These are phyloP conservation scores for Pyronema domesticum DNA, from an alignment of 495 filamentous ascomycete genomes.

Conservation along the genomic window DNA sequence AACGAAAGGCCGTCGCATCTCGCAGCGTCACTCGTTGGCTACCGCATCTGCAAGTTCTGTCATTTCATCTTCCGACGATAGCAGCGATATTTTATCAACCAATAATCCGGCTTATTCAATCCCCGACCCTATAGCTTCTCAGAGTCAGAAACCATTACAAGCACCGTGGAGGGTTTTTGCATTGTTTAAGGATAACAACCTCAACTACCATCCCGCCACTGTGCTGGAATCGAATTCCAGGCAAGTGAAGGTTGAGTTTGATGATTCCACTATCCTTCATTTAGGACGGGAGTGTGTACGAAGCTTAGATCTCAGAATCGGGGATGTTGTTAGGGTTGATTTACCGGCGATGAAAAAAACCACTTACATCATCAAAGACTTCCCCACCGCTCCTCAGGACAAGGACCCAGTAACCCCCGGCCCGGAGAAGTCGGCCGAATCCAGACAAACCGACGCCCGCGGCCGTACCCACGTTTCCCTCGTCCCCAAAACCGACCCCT, in stretches of 20 bases:
- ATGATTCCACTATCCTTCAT: constrained; percentile 16
- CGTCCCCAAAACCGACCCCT: constrained; percentile 2
- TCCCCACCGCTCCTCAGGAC: neutral
- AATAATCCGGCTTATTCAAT: constrained; percentile 11
- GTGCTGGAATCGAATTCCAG: constrained; percentile 3
- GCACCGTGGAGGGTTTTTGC: constrained; percentile 19
- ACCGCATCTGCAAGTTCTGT: neutral
- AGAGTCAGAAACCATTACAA: neutral
- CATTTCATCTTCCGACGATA: neutral
- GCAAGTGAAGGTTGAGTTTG: constrained; percentile 14
- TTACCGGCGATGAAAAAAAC: constrained; percentile 14
- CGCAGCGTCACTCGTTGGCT: neutral
- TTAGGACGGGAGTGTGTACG: constrained; percentile 12
- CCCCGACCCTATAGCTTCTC: neutral
- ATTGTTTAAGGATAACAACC: constrained; percentile 18
- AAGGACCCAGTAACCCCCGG: neutral
- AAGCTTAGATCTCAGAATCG: constrained; percentile 15
- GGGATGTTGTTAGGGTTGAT: constrained; percentile 18
- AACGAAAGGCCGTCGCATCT: too few species aligned
- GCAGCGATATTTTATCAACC: constrained; percentile 6
- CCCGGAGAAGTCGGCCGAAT: neutral
- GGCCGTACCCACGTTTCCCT: constrained; percentile 10
- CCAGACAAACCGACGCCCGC: constrained; percentile 10
- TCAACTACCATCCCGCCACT: constrained; percentile 20
- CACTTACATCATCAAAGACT: constrained; percentile 10